phyloP scores from a whole-genome alignment of 208 protist species.

The Leishmania arabica region DNA sequence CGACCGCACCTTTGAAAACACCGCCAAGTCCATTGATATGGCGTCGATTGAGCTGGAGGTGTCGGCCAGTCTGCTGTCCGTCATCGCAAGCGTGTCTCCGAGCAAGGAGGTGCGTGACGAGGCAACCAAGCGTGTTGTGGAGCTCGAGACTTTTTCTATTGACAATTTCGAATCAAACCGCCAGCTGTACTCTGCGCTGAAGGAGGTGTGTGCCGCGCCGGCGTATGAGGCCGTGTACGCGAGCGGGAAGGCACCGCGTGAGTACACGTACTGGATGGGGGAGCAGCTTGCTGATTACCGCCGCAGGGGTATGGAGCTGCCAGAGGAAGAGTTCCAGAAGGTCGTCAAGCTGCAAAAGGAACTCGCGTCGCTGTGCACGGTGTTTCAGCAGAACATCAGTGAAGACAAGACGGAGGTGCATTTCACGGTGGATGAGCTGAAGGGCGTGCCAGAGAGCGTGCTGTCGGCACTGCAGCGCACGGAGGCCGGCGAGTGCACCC shows the following conservation, averaged over 20 bases:
- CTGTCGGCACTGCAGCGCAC: constrained; percentile 39
- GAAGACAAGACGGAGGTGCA: constrained; percentile 69
- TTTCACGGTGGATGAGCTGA: constrained; percentile 54
- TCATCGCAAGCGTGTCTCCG: constrained; percentile 57
- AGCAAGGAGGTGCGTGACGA: constrained; percentile 66
- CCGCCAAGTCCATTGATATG: constrained; percentile 53
- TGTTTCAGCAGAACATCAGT: constrained; percentile 83
- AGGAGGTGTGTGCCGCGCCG: constrained; percentile 30
- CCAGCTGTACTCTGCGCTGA: constrained; percentile 66
- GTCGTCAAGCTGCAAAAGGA: constrained; percentile 77
- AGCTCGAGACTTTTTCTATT: constrained; percentile 67
- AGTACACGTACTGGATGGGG: constrained; percentile 77
- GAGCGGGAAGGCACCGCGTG: constrained; percentile 26
- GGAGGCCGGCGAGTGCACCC: constrained; percentile 43
- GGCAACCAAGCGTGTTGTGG: constrained; percentile 61
- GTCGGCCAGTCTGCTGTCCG: constrained; percentile 65
- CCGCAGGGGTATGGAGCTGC: constrained; percentile 74
- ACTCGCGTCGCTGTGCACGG: constrained; percentile 53
- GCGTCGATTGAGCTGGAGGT: constrained; percentile 56
- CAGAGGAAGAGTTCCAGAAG: constrained; percentile 57
- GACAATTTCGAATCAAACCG: constrained; percentile 74
- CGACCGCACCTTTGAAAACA: constrained; percentile 60
- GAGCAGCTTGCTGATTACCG: constrained; percentile 65
- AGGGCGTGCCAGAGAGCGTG: constrained; percentile 65
- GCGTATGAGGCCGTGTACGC: constrained; percentile 49